Base-by-base conservation (phyloP, 1,139 yeast genomes). In the Lodderomyces theae region DNA sequence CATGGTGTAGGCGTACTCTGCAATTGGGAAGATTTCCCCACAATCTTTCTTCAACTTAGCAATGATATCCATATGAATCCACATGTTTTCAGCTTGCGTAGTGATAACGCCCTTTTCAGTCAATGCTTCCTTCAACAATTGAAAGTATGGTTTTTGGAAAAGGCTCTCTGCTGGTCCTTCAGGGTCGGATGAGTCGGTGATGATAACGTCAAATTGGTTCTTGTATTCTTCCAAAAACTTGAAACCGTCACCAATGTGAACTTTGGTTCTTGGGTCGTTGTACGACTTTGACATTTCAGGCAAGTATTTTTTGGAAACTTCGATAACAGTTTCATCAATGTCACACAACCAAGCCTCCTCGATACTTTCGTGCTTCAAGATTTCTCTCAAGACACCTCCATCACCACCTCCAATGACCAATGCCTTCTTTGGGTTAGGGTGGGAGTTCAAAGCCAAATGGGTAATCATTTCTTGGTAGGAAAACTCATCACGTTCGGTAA, bases 401-500 rank as follows among this genome's bases (percentile, higher is more conserved):
- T 89, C 97, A 54, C 97, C 97, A 51, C 97, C 97, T 44, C 97
- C 97, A 60, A 89, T 83, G 44, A 89, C 95, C 48, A 89, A 72
- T 24, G 92, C 96, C 59, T 76, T 81, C 72, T 85, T 86, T 41
- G 97, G 97, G 68, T 83, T 77, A 46, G 95, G 89, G 69, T 89
- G 97, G 35, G 94, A 80, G 77, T 85, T 86, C 66, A 89, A 59
- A 11, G 95, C 95, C 57, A 89, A 72, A 66, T 89, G 96, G 33
- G 96, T 70, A 62, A 89, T 89, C 95, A 89, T 87, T 65, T 89
- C 97, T 70, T 89, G 97, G 72, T 87, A 87, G 40, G 96, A 80
- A 64, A 87, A 89, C 67, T 89, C 97, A 60, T 89, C 97, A 58
- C 96, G 79, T 67, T 89, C 97, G 38, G 96, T 87, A 43, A 84